Conservation (phyloP, 768 basidiomycete species). For the Lentinula detonsa region DNA sequence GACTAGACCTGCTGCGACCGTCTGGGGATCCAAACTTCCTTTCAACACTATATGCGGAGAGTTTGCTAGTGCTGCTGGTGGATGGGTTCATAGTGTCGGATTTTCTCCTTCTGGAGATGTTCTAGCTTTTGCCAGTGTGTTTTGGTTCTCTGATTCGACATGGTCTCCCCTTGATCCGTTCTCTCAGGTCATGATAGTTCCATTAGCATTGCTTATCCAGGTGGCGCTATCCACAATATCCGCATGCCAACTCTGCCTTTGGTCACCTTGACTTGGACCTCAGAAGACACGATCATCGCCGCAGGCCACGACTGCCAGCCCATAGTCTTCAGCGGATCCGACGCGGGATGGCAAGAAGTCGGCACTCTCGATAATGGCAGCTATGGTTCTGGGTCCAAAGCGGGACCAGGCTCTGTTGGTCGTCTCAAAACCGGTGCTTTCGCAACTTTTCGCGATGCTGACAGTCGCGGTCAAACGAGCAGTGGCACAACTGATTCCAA, state of each 20-base stretch:
- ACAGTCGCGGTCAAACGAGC: slow-evolving; percentile 57
- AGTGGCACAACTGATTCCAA: slow-evolving; percentile 54
- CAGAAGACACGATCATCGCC: slow-evolving; percentile 77
- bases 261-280: slow-evolving; percentile 81
- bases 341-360: slow-evolving; percentile 70
- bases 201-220: slow-evolving; percentile 88
- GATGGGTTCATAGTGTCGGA: slow-evolving; percentile 94
- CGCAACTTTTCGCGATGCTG: slow-evolving; percentile 89
- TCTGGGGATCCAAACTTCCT: slow-evolving; percentile 98
- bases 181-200: slow-evolving; percentile 87
- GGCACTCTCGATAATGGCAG: slow-evolving; percentile 85
- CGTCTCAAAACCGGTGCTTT: slow-evolving; percentile 92
- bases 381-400: slow-evolving; percentile 48
- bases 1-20: slow-evolving; percentile 72
- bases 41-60: slow-evolving; percentile 98
- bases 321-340: slow-evolving; percentile 72
- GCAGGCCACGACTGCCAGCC: slow-evolving; percentile 99
- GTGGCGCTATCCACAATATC: slow-evolving; percentile 70
- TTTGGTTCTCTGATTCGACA: background rate
- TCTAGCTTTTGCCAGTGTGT: slow-evolving; percentile 88
- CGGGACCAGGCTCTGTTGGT: slow-evolving; percentile 44
- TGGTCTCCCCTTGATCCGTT: background rate
- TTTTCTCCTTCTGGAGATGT: slow-evolving; percentile 97
- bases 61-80: slow-evolving; percentile 81
- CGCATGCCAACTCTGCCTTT: slow-evolving; percentile 75